These are phyloP conservation scores for Globisporangium middletonii DNA, from an alignment of 352 stramenopile species.

Conservation along the genomic window DNA sequence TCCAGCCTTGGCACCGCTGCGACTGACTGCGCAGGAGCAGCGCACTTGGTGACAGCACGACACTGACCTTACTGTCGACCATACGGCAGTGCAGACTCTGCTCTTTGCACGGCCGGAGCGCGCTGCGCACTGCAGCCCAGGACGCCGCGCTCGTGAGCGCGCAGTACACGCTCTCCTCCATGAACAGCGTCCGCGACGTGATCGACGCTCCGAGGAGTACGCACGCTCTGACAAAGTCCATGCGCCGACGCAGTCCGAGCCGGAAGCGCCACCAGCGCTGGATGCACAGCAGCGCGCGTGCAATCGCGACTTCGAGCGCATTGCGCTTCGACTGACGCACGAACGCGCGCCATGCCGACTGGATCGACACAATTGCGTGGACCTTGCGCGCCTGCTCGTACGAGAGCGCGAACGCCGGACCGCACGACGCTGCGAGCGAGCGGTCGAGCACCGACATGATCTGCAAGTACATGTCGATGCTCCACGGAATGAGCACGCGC, in stretches of 20 bases:
- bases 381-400: constrained; percentile 46
- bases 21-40: constrained; percentile 28
- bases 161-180: constrained; percentile 51
- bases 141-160: constrained; percentile 20
- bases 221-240: constrained; percentile 45
- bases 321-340: constrained; percentile 33
- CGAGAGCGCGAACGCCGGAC: constrained; percentile 38
- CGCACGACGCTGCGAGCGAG: neutral
- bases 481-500: constrained; percentile 65
- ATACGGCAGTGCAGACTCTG: constrained; percentile 45
- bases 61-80: constrained; percentile 28
- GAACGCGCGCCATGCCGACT: constrained; percentile 45
- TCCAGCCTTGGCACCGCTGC: neutral
- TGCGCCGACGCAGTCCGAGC: constrained; percentile 31
- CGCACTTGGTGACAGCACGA: constrained; percentile 36
- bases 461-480: constrained; percentile 74
- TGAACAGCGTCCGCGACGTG: constrained; percentile 62
- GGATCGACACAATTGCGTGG: constrained; percentile 42
- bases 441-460: constrained; percentile 42
- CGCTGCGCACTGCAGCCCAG: constrained; percentile 27
- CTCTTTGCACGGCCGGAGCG: constrained; percentile 35
- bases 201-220: constrained; percentile 44
- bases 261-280: constrained; percentile 67
- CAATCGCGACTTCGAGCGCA: constrained; percentile 42
- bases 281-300: constrained; percentile 47